Conservation (phyloP, 192 early-diverging fungal species). For the Gamsiella multidivaricata region DNA sequence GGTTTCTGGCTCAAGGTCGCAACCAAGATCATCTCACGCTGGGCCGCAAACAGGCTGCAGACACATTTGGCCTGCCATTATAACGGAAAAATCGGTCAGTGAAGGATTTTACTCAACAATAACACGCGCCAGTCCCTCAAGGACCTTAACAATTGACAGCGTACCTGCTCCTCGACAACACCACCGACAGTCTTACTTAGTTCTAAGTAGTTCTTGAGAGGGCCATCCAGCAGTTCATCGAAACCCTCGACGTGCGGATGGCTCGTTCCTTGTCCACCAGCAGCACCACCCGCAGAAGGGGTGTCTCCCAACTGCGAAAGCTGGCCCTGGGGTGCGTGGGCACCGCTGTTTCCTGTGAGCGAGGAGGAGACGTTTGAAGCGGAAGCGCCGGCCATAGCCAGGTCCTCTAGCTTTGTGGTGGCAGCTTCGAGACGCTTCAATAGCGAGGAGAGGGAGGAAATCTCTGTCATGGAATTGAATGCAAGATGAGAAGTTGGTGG, state of each 20-base stretch:
- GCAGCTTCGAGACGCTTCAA: conserved; percentile 93
- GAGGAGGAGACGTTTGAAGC: conserved; percentile 55
- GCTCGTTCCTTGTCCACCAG: conserved; percentile 32
- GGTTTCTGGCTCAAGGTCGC: conserved; percentile 85
- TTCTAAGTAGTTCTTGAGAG: conserved; percentile 59
- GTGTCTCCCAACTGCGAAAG: conserved; percentile 53
- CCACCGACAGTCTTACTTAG: conserved; percentile 65
- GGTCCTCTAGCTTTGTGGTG: conserved; percentile 88
- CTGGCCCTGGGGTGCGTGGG: conserved; percentile 43
- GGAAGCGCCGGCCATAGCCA: conserved; percentile 70
- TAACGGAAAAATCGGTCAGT: too few relatives aligned
- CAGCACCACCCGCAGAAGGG: conserved; percentile 32
- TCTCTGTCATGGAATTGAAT: conserved; percentile 55
- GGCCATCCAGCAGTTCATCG: conserved; percentile 59
- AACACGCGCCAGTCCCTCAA: too few relatives aligned
- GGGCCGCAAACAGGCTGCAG: conserved; percentile 70
- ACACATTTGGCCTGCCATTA: conserved; percentile 66
- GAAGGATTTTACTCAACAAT: too few relatives aligned
- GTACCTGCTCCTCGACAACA: conserved; percentile 67
- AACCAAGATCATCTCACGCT: conserved; percentile 79
- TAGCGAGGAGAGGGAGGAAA: conserved; percentile 73
- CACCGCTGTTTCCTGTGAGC: conserved; percentile 46
- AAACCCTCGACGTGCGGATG: conserved; percentile 65
- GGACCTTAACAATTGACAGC: too few relatives aligned
- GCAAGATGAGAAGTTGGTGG: background rate